Conservation (phyloP, 345 rosid genomes). For the Clausena lansium region DNA sequence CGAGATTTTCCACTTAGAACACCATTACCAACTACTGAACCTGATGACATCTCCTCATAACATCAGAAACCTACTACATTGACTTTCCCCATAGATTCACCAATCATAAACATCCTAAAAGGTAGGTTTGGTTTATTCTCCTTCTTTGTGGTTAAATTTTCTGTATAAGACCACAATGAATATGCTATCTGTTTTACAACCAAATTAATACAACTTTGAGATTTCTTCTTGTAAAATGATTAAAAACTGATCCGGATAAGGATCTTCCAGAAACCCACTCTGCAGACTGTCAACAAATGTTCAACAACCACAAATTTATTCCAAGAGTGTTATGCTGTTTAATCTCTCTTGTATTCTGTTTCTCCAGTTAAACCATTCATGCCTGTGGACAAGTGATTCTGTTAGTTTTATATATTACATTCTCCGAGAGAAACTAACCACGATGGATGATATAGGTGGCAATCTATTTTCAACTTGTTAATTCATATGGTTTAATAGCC, state of each 20-base stretch:
- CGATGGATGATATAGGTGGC: not conserved
- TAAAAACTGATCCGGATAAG: not conserved
- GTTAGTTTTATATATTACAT: too few relatives aligned
- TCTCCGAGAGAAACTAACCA: not conserved
- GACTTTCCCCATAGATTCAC: not conserved
- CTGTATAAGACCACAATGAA: not conserved
- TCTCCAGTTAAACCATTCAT: not conserved
- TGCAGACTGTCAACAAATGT: not conserved
- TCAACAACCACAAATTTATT: constrained; percentile 1
- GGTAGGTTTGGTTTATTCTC: not conserved
- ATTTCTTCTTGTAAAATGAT: not conserved
- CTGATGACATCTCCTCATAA: not conserved
- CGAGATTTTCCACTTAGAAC: not conserved
- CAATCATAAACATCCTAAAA: not conserved
- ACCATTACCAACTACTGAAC: not conserved
- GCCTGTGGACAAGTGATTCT: too few relatives aligned
- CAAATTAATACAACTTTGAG: not conserved
- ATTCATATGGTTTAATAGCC: not conserved
- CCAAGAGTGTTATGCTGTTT: not conserved
- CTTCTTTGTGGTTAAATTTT: not conserved
- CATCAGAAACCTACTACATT: not conserved
- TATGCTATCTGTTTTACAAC: not conserved
- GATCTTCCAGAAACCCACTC: not conserved
- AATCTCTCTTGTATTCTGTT: not conserved
- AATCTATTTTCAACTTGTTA: not conserved